Conservation (phyloP, 1,284 basidiomycete genomes). For the Malassezia psittaci region DNA sequence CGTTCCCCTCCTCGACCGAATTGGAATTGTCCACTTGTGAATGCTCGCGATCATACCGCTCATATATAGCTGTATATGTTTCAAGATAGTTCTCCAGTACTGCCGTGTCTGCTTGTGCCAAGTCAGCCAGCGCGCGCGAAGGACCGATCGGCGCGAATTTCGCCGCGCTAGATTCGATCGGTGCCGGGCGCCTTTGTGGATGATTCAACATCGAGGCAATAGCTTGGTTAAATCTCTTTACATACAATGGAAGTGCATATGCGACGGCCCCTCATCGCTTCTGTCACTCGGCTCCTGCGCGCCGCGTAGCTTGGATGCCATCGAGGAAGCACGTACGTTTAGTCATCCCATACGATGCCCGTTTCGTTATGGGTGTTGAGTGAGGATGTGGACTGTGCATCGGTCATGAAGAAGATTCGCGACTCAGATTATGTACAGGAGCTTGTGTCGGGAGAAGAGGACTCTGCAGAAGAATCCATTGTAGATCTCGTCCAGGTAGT, state of each 20-base stretch:
- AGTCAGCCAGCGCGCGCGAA: constrained; percentile 25
- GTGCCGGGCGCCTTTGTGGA: constrained; percentile 31
- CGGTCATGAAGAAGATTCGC: constrained; percentile 24
- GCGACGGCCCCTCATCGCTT: neutral
- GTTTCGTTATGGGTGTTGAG: constrained; percentile 4
- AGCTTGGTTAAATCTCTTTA: constrained; percentile 9
- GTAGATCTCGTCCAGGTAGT: constrained; percentile 21
- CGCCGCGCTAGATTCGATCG: constrained; percentile 41
- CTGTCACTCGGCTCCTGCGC: neutral
- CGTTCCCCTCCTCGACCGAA: constrained; percentile 15
- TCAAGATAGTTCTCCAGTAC: constrained; percentile 37
- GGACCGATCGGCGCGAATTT: constrained; percentile 34
- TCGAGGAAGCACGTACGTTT: neutral
- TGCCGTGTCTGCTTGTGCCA: constrained; percentile 28
- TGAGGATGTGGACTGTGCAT: constrained; percentile 5
- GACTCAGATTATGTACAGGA: constrained; percentile 31
- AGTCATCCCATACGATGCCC: constrained; percentile 1
- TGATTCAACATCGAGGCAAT: constrained; percentile 44
- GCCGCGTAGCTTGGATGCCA: neutral
- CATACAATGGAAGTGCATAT: constrained; percentile 28
- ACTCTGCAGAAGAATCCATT: constrained; percentile 26
- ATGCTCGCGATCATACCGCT: constrained; percentile 42
- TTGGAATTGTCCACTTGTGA: constrained; percentile 18
- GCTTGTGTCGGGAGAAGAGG: constrained; percentile 28
- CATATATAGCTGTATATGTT: constrained; percentile 33